Conservation (phyloP, 208 protist species). For the Crithidia fasciculata region DNA sequence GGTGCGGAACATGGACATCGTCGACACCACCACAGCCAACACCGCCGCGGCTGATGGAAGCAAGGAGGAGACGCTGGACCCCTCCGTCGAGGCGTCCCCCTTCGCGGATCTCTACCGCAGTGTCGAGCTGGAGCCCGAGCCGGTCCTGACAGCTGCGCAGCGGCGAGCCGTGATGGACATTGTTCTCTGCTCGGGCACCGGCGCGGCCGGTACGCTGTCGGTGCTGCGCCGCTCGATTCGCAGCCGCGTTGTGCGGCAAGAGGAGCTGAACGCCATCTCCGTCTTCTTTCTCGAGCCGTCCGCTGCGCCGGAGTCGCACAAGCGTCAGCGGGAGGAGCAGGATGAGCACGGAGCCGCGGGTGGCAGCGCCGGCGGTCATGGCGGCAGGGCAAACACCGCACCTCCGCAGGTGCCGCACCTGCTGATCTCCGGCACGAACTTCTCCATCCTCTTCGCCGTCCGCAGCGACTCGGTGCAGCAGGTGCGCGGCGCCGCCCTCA, state of each 20-base stretch:
- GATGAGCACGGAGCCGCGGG: not conserved
- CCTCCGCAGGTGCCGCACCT: conserved; percentile 41
- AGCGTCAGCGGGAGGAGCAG: conserved; percentile 37
- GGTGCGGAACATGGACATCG: conserved; percentile 57
- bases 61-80: conserved; percentile 26
- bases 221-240: conserved; percentile 76
- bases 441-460: conserved; percentile 81
- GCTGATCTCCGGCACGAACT: conserved; percentile 69
- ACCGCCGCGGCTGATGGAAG: not conserved
- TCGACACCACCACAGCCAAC: conserved; percentile 45
- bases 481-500: conserved; percentile 63
- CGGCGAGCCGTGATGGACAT: conserved; percentile 65
- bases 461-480: conserved; percentile 77
- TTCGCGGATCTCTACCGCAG: conserved; percentile 73
- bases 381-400: not conserved
- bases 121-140: conserved; percentile 64
- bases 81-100: conserved; percentile 62
- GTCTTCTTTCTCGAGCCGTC: conserved; percentile 65
- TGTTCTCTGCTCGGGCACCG: conserved; percentile 61
- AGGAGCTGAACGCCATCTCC: conserved; percentile 78
- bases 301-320: conserved; percentile 10
- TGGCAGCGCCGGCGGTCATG: not conserved
- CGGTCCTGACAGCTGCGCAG: conserved; percentile 35
- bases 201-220: conserved; percentile 52
- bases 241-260: conserved; percentile 54